A percentile compares a stretch with the other conserved stretches of the same genome.
Conservation (phyloP, 2,329 filamentous ascomycete species). For the Ophiostoma perfectum region DNA sequence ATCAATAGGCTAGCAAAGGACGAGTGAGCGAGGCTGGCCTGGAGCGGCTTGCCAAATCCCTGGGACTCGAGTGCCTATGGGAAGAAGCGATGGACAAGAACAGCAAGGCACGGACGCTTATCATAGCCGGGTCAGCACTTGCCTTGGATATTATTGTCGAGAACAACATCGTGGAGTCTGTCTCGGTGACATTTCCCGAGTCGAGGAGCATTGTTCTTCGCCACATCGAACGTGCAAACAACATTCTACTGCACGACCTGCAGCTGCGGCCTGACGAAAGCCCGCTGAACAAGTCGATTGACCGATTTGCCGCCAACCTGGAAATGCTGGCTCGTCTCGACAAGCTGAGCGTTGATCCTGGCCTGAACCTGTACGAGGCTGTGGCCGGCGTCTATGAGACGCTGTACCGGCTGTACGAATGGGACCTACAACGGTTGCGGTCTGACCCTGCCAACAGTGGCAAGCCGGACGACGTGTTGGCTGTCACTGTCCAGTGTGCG, state of each 20-base stretch:
- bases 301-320: slow-evolving; percentile 66
- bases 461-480: slow-evolving; percentile 43
- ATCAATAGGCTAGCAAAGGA: slow-evolving; percentile 44
- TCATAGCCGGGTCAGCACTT: slow-evolving; percentile 58
- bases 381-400: slow-evolving; percentile 68
- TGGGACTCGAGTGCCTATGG: slow-evolving; percentile 61
- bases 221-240: slow-evolving; percentile 56
- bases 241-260: slow-evolving; percentile 62
- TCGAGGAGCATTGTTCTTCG: slow-evolving; percentile 53
- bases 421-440: slow-evolving; percentile 58
- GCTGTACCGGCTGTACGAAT: slow-evolving; percentile 62
- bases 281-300: slow-evolving; percentile 64
- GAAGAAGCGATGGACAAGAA: slow-evolving; percentile 46
- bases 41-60: slow-evolving; percentile 61
- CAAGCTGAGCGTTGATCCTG: slow-evolving; percentile 61
- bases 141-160: slow-evolving; percentile 57
- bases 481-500: slow-evolving; percentile 59
- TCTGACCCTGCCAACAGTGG: slow-evolving; percentile 43
- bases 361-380: slow-evolving; percentile 72
- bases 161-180: slow-evolving; percentile 57
- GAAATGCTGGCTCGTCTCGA: slow-evolving; percentile 65
- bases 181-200: slow-evolving; percentile 58
- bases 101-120: slow-evolving; percentile 49
- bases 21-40: slow-evolving; percentile 69
- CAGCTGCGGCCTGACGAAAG: slow-evolving; percentile 54